phyloP scores from a whole-genome alignment of 169 alveolate genomes.

The Eimeria maxima region DNA sequence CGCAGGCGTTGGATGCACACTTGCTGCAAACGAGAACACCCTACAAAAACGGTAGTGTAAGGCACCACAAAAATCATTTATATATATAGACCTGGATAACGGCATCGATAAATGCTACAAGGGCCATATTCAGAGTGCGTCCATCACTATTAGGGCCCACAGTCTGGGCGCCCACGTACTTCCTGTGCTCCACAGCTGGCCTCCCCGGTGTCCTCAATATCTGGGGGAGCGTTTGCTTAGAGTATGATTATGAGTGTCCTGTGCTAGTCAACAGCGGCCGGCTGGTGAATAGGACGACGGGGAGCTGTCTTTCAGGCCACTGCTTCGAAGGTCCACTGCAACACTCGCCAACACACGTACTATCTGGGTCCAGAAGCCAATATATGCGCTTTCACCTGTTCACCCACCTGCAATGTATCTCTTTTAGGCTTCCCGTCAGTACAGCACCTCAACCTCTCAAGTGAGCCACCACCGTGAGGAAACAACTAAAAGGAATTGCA shows the following conservation, averaged over 20 bases:
- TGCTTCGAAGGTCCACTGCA: background rate
- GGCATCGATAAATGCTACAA: background rate
- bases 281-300: background rate
- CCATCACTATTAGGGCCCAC: background rate
- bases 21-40: background rate
- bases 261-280: background rate
- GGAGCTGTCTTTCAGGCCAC: background rate
- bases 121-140: background rate
- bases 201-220: background rate
- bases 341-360: background rate
- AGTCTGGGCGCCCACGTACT: background rate
- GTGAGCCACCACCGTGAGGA: background rate
- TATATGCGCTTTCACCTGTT: background rate
- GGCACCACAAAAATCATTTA: background rate
- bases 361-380: background rate
- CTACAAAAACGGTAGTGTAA: background rate
- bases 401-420: no score
- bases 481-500: background rate
- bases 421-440: no score
- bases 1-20: background rate
- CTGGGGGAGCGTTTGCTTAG: background rate
- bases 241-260: background rate
- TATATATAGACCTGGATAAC: background rate
- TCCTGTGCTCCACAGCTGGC: background rate
- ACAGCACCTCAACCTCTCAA: background rate